Conservation (phyloP, 2,329 filamentous ascomycete species). For the Cercospora sp. region DNA sequence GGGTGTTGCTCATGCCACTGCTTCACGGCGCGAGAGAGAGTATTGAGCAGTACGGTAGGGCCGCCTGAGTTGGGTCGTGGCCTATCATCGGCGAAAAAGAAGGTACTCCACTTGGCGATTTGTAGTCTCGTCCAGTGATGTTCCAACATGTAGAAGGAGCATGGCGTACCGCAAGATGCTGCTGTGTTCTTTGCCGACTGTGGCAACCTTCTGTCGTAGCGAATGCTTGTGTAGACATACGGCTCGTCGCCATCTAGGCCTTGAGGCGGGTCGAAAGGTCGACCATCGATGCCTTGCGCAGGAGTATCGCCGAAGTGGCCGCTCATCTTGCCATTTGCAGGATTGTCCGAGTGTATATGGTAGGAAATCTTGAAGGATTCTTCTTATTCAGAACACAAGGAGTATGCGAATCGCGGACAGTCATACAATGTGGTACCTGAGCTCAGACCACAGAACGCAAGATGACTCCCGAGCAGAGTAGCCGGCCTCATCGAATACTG, state of each 20-base stretch:
- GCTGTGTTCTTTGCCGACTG: conserved; percentile 33
- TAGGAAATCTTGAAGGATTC: not conserved
- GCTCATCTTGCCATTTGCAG: conserved; percentile 22
- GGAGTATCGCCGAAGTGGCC: conserved; percentile 21
- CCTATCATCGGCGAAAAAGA: conserved; percentile 73
- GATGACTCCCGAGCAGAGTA: not conserved
- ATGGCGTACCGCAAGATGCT: conserved; percentile 38
- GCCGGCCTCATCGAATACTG: not conserved
- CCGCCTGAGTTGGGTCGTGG: conserved; percentile 53
- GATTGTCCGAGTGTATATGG: not conserved
- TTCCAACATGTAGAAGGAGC: conserved; percentile 40
- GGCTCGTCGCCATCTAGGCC: conserved; percentile 21
- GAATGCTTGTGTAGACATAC: conserved; percentile 38
- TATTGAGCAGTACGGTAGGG: conserved; percentile 36
- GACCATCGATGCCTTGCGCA: conserved; percentile 1
- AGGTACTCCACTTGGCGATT: conserved; percentile 48
- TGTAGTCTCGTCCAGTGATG: conserved; percentile 49
- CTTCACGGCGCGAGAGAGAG: conserved; percentile 37
- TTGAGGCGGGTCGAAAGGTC: not conserved
- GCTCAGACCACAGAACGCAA: not conserved
- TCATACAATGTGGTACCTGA: not conserved
- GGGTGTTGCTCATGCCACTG: conserved; percentile 39
- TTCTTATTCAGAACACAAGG: not conserved
- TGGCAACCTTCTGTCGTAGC: conserved; percentile 65
- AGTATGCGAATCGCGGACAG: not conserved